phyloP scores from a whole-genome alignment of 2,329 filamentous ascomycete species.

The Dothideomycetes sp. region DNA sequence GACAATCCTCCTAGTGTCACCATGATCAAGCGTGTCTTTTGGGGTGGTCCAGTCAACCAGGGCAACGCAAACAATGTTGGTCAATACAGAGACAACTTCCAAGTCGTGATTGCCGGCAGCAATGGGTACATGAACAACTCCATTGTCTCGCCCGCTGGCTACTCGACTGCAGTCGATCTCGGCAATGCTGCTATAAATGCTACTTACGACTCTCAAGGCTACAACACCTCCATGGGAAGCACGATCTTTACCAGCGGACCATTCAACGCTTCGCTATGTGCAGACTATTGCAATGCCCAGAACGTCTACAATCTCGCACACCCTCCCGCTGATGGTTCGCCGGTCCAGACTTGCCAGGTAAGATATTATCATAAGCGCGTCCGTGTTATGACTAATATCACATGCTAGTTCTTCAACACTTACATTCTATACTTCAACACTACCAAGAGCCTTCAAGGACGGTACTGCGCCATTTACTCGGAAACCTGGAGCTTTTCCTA shows the following conservation, averaged over 20 bases:
- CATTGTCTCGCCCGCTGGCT: constrained; percentile 9
- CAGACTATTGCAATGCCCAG: constrained; percentile 14
- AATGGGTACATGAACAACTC: constrained; percentile 23
- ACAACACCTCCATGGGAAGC: constrained; percentile 10
- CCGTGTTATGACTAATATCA: no score
- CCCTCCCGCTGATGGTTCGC: constrained; percentile 7
- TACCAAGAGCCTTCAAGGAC: constrained; percentile 9
- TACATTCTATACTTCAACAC: constrained; percentile 4
- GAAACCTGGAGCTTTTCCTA: constrained; percentile 10
- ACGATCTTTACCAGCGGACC: constrained; percentile 16
- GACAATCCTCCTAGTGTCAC: constrained; percentile 9
- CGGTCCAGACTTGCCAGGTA: constrained; percentile 3
- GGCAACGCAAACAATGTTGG: constrained; percentile 23
- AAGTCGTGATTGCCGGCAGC: constrained; percentile 31
- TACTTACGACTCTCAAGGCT: constrained; percentile 17
- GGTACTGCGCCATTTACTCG: constrained; percentile 11
- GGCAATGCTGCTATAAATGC: constrained; percentile 24
- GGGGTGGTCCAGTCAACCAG: no score
- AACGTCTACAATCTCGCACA: constrained; percentile 12
- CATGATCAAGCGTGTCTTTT: constrained; percentile 12
- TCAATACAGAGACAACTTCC: constrained; percentile 22
- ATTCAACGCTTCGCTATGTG: constrained; percentile 21
- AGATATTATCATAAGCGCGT: no score
- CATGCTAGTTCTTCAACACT: constrained; percentile 7
- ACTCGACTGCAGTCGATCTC: constrained; percentile 17